Evolutionary conservation across 2,329 filamentous ascomycete species (phyloP), one percentile per base, ranked within the genome.

Genomic region (Fusarium avenaceum): DNA sequence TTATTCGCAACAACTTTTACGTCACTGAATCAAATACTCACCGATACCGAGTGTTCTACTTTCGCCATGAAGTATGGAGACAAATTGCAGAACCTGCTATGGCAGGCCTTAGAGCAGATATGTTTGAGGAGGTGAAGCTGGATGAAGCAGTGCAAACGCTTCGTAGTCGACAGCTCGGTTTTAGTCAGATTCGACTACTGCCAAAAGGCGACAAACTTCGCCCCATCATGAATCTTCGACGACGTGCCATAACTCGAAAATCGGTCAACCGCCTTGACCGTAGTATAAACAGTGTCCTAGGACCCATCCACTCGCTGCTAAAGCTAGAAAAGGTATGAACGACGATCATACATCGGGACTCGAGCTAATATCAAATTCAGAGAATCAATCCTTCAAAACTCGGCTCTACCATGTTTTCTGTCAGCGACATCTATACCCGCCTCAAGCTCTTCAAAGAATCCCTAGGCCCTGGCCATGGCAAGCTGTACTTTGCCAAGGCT

Each of bases 21-120:
- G 92, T 97, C 38, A 99, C 96, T 0, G 96, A 99, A 77, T 96
- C 94, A 0, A 94, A 89, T 66, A 83, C 84, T 2, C 89, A 97
- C 75, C 89, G 91, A 17, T 93, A 96, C 72, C 88, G 89, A 28
- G 81, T 98, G 1, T 97, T 97, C 78, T 99, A 93, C 80, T 98
- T 97, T 76, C 91, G 95, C 6, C 96, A 99, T 69, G 96, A 99
- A 77, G 84, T 96, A 11, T 99, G 96, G 96, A 88, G 87, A 50
- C 85, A 85, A 40, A 79, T 98, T 33, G 88, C 90, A 3, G 90
- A 94, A 71, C 92, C 94, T 8, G 88, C 90, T 0, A 82, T 97
- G 75, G 78, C 83, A 1, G 80, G 81, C 1, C 80, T 98, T 22
- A 96, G 91, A 74, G 70, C 80, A 3, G 85, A 81, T 10, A 93